Base-by-base conservation (phyloP, 192 early-diverging fungal genomes). In the Chytriomyces sp. region DNA sequence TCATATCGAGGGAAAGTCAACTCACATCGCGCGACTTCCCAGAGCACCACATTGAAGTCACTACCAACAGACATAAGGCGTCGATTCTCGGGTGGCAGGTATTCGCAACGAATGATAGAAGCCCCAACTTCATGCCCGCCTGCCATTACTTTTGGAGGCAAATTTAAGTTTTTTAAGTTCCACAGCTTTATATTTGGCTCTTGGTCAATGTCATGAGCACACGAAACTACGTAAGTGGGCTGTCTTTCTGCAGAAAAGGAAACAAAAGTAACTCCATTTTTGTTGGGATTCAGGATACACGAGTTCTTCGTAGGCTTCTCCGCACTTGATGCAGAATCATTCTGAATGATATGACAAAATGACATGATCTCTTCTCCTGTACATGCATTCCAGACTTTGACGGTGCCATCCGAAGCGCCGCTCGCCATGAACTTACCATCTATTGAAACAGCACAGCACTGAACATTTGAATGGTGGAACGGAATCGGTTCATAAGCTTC, bases 381-480 rank as follows among this genome's bases (percentile, higher is more conserved):
- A 1, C 74, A 71, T 69, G 92, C 82, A 68, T 96, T 91, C 91
- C 93, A 98, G 8, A 96, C 91, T 30, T 90, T 87, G 59, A 99
- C 91, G 3, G 86, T 89, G 28, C 91, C 87, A 78, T 96, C 95
- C 2, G 85, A 89, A 31, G 77, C 89, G 60, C 96, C 96, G 57
- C 91, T 91, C 1, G 90, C 95, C 39, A 99, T 78, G 30, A 93
- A 84, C 5, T 82, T 81, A 55, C 86, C 84, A 75, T 90, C 66
- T 19, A 49, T 53, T 3, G 67, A 72, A n/a, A 76, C 59, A 1
- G 67, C 7, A 34, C 54, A 60, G 55, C 69, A 72, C 57, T 76
- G 66, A 1, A 76, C 67, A 30, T 70, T 69, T 26, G 33, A 53
- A 26, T 76, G 75, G 34, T 59, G 26, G 39, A 76, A 76, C 25